Base-by-base conservation (phyloP, 2,329 filamentous ascomycete species). In the Aspergillus unguis region DNA sequence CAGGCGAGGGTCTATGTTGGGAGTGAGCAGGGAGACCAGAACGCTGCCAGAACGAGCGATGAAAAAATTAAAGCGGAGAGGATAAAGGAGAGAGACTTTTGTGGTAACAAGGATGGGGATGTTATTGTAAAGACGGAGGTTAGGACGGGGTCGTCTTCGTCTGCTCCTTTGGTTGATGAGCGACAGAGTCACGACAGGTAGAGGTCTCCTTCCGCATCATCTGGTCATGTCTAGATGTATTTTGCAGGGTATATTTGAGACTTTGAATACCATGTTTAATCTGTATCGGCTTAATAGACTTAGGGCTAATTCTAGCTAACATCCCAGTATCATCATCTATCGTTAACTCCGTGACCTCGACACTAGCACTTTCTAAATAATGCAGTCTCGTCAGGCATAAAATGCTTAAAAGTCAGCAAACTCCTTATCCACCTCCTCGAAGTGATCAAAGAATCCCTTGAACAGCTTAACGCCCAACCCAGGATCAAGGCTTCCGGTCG, bases 401-500 rank as follows among this genome's bases (percentile, higher is more conserved):
- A 17, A 17, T 17, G 17, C 6, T 48, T 65, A 73, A 48, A 72
- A 69, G 23, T 63, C 63, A 9, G 56, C 56, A 80, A 94, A 96
- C 75, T 95, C 89, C 43, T 74, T 79, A 71, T 96, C 92, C 38
- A 96, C 86, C 64, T 81, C 79, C 77, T 96, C 90, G 77, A 87
- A 97, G 57, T 86, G 77, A 63, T 95, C 90, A 61, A 95, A 81
- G 71, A 96, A 96, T 1, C 86, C 91, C 77, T 90, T 88, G 76
- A 96, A 96, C 60, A 91, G 83, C 73, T 89, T 86, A 17, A 94
- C 88, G 3, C 92, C 92, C 59, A 96, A 75, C 0, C 92, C 92
- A 0, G 92, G 92, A 66, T 97, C 92, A 58, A 92, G 70, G 35
- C 83, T 82, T 2, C 92, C 92, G 0, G 90, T 95, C 0, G 91